phyloP scores from a whole-genome alignment of 23 red algal species.

The Pyropia haitanensis region DNA sequence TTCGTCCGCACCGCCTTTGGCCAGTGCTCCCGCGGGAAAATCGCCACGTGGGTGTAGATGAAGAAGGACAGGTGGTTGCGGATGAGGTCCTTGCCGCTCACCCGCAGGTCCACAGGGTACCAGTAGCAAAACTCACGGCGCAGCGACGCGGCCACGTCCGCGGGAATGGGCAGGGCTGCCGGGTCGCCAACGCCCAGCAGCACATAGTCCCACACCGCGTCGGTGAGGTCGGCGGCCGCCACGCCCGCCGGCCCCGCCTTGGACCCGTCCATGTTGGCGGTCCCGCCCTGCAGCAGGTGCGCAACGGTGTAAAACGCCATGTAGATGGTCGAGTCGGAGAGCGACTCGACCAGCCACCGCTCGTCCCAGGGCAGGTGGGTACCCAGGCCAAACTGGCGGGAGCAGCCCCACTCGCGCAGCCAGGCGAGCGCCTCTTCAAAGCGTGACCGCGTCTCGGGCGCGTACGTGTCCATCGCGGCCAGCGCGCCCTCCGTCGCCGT shows the following conservation, averaged over 20 bases:
- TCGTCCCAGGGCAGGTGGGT: conserved; percentile 94
- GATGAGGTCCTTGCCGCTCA: conserved; percentile 96
- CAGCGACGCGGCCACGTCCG: conserved; percentile 19
- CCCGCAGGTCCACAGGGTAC: conserved; percentile 96
- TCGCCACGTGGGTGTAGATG: conserved; percentile 93
- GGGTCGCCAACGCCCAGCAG: conserved; percentile 59
- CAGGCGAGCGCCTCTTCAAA: conserved; percentile 93
- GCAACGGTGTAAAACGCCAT: conserved; percentile 99
- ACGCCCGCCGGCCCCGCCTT: conserved; percentile 54
- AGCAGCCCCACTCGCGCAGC: conserved; percentile 99
- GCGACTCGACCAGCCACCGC: conserved; percentile 91
- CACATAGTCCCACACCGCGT: conserved; percentile 85
- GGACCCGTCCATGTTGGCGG: conserved; percentile 72
- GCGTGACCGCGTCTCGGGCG: conserved; percentile 62
- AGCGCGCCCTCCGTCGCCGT: conserved; percentile 52
- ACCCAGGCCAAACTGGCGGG: conserved; percentile 91
- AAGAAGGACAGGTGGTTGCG: conserved; percentile 96
- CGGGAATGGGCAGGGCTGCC: conserved; percentile 1
- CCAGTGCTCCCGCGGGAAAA: conserved; percentile 89
- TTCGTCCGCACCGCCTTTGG: conserved; percentile 81
- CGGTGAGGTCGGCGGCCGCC: conserved; percentile 47
- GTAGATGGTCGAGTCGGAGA: conserved; percentile 98
- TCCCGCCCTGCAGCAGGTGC: conserved; percentile 79
- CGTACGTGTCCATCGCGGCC: conserved; percentile 71
- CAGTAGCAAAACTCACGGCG: conserved; percentile 79